Evolutionary conservation across 2,329 filamentous ascomycete genomes (phyloP).

Genomic region (Coniochaeta hoffmannii): DNA sequence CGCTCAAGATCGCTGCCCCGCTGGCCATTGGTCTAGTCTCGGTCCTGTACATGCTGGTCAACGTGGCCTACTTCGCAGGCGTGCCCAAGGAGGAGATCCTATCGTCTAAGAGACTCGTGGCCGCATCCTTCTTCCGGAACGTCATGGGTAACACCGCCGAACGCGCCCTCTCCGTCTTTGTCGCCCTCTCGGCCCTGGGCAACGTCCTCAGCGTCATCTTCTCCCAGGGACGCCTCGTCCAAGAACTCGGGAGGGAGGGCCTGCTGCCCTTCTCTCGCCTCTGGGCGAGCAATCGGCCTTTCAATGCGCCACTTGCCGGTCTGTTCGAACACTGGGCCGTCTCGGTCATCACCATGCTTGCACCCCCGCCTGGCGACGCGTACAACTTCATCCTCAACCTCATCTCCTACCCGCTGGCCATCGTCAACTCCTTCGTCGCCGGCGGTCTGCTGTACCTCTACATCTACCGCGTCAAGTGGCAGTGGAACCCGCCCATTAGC

Average conservation of each 20-base stretch:
- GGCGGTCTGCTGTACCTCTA: conserved; percentile 47
- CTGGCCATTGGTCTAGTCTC: conserved; percentile 51
- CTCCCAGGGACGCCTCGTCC: conserved; percentile 58
- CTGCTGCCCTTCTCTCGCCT: conserved; percentile 56
- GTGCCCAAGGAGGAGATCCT: conserved; percentile 47
- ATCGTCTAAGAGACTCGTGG: conserved; percentile 41
- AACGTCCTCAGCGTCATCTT: conserved; percentile 64
- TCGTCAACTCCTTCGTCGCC: conserved; percentile 48
- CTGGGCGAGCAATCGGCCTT: conserved; percentile 57
- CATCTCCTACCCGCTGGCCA: conserved; percentile 56
- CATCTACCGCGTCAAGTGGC: conserved; percentile 34
- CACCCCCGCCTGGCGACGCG: conserved; percentile 58
- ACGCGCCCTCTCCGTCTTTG: conserved; percentile 55
- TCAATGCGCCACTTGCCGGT: conserved; percentile 53
- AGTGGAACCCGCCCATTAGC: conserved; percentile 48
- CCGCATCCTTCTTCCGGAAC: conserved; percentile 48
- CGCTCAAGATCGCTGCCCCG: conserved; percentile 58
- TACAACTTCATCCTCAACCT: conserved; percentile 57
- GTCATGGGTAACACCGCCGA: conserved; percentile 47
- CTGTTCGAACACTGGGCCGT: conserved; percentile 58
- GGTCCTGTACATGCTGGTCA: conserved; percentile 58
- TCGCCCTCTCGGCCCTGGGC: conserved; percentile 60
- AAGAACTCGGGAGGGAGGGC: conserved; percentile 59
- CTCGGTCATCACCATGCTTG: conserved; percentile 58
- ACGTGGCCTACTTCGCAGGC: conserved; percentile 59